phyloP scores from a whole-genome alignment of 2,329 filamentous ascomycete species.

The Aspergillus puulaauensis region DNA sequence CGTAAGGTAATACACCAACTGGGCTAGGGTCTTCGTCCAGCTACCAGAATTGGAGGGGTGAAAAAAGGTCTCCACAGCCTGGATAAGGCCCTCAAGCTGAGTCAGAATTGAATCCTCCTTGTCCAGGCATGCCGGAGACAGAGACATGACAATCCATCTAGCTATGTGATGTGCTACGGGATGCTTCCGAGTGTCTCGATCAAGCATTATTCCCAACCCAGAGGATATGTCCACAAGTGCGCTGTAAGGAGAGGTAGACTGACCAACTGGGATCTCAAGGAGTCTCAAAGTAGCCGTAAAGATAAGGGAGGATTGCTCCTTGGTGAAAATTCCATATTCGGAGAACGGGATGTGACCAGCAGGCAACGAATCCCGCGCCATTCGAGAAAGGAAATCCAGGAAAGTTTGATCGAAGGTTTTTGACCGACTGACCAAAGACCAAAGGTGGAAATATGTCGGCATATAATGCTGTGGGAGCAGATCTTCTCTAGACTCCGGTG shows the following conservation, averaged over 20 bases:
- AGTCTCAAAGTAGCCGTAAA: constrained; percentile 88
- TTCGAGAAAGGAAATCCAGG: constrained; percentile 82
- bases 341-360: constrained; percentile 76
- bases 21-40: constrained; percentile 88
- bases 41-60: constrained; percentile 92
- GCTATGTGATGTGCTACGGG: constrained; percentile 90
- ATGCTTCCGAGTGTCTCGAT: constrained; percentile 91
- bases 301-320: constrained; percentile 86
- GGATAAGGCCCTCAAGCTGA: constrained; percentile 84
- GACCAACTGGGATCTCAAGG: constrained; percentile 93
- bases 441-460: constrained; percentile 93
- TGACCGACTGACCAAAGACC: constrained; percentile 89
- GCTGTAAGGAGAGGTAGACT: constrained; percentile 90
- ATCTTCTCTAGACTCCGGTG: constrained; percentile 66
- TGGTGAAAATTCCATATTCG: constrained; percentile 86
- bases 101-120: constrained; percentile 76
- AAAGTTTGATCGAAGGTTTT: constrained; percentile 83
- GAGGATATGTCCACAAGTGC: constrained; percentile 74
- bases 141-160: constrained; percentile 86
- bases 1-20: constrained; percentile 86
- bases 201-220: constrained; percentile 80
- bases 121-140: constrained; percentile 80
- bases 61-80: constrained; percentile 97
- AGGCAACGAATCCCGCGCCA: constrained; percentile 79
- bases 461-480: constrained; percentile 87